These are phyloP conservation scores for Polychytrium aggregatum DNA, from an alignment of 192 early-diverging fungal genomes.

Conservation along the genomic window DNA sequence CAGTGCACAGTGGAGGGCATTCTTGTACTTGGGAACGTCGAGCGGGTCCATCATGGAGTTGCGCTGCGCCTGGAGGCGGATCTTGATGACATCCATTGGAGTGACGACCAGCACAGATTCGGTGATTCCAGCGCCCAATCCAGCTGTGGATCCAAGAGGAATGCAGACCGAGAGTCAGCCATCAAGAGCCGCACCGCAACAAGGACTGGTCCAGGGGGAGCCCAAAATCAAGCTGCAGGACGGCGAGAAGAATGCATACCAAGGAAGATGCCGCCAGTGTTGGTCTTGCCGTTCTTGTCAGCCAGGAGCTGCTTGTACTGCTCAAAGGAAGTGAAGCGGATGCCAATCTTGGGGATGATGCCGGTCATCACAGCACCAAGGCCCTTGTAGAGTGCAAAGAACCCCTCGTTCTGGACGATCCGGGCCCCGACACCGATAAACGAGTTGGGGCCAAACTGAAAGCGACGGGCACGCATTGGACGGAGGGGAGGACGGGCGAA, in stretches of 20 bases:
- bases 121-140: slow-evolving; percentile 82
- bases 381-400: slow-evolving; percentile 91
- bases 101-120: slow-evolving; percentile 92
- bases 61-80: slow-evolving; percentile 90
- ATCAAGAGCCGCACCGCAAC: too few species aligned
- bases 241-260: slow-evolving; percentile 37
- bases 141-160: slow-evolving; percentile 42
- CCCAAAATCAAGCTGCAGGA: too few species aligned
- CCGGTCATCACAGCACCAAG: slow-evolving; percentile 90
- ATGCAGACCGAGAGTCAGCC: background rate
- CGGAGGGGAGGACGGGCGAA: too few species aligned
- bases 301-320: slow-evolving; percentile 77
- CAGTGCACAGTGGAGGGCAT: slow-evolving; percentile 81
- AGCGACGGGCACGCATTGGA: too few species aligned
- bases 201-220: too few species aligned
- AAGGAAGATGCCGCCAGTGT: slow-evolving; percentile 57
- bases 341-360: slow-evolving; percentile 99
- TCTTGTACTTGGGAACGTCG: slow-evolving; percentile 93
- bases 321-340: slow-evolving; percentile 94
- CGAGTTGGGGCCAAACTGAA: too few species aligned
- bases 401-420: slow-evolving; percentile 78
- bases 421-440: slow-evolving; percentile 78
- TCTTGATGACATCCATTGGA: slow-evolving; percentile 99
- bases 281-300: slow-evolving; percentile 42
- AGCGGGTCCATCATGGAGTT: slow-evolving; percentile 94